These are phyloP conservation scores for Cymodocea nodosa DNA, from an alignment of 116 monocot species.

Conservation along the genomic window DNA sequence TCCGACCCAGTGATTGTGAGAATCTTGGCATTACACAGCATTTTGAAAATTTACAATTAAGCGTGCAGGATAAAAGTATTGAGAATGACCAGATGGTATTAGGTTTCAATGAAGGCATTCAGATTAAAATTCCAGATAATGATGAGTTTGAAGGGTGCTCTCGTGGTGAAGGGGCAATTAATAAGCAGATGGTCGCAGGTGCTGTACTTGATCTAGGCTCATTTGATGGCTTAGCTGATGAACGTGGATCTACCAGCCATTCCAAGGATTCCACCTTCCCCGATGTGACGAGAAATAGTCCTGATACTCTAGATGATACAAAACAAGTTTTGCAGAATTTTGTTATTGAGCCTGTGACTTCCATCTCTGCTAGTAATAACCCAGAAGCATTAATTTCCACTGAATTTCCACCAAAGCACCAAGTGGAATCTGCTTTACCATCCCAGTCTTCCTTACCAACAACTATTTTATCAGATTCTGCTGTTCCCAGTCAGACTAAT, in stretches of 20 bases:
- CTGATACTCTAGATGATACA: conserved; percentile 16
- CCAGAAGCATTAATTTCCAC: conserved; percentile 7
- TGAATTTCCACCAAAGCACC: conserved; percentile 9
- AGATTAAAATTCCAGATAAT: conserved; percentile 24
- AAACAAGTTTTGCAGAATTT: conserved; percentile 32
- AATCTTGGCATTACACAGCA: conserved; percentile 28
- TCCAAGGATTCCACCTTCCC: conserved; percentile 3
- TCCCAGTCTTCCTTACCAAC: conserved; percentile 6
- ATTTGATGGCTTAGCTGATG: conserved; percentile 1
- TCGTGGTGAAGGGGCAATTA: conserved; percentile 8
- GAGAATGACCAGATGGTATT: conserved; percentile 23
- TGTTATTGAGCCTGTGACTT: conserved; percentile 18
- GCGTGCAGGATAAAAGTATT: conserved; percentile 9
- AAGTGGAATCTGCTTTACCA: conserved; percentile 4
- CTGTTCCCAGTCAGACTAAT: conserved; percentile 24
- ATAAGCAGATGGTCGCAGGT: conserved; percentile 7
- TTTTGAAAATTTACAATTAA: conserved; percentile 20
- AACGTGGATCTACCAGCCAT: background rate
- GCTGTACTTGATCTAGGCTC: conserved; percentile 2
- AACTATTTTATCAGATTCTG: conserved; percentile 16
- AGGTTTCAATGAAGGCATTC: conserved; percentile 34
- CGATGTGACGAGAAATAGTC: conserved; percentile 4
- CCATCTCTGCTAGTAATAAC: conserved; percentile 4
- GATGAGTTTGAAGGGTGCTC: conserved; percentile 19
- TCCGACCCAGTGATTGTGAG: conserved; percentile 31